Evolutionary conservation across 2,329 filamentous ascomycete genomes (phyloP), one percentile per base, ranked within the genome.

Genomic region (Parastagonospora nodorum): DNA sequence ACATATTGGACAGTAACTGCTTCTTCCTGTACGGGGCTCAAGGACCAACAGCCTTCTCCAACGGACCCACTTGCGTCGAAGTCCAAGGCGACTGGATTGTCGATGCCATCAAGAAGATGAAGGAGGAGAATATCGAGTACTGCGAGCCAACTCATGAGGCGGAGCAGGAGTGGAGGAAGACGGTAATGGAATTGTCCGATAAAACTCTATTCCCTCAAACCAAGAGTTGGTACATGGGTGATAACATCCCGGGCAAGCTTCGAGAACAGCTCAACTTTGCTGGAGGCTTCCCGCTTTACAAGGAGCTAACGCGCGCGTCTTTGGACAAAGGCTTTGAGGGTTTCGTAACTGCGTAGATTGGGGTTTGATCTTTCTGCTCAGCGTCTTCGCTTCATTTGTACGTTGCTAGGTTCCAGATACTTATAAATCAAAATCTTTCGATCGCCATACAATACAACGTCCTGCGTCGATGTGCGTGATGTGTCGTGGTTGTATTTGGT

Each of bases 11-110:
- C 15, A 68, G 63, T 1, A 77, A 77, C 54, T 71, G 75, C 63
- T 77, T 77, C 66, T 74, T 75, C 68, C 61, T 77, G 10, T 79
- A 80, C 56, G 76, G 77, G 2, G 72, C 76, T 4, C 77, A 79
- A 49, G 77, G 75, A 0, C 77, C 77, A 0, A 79, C 77, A 0
- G 76, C 77, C 2, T 78, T 78, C 60, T 72, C 69, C 45, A 80
- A 80, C 43, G 77, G 77, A 0, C 77, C 77, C 2, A 75, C 68
- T 28, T 78, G 75, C 53, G 67, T 77, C 16, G 76, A 79, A 51
- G 66, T 71, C 4, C 77, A 80, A 57, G 74, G 72, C 11, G 74
- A 79, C 41, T 79, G 74, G 67, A 76, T 79, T 31, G 73, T 77
- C 29, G 74, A 77, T 42, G 68, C 71, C 8, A 74, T 80, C 52